These are phyloP conservation scores for Hypoxylon sp. DNA, from an alignment of 2,329 filamentous ascomycete species.

Conservation along the genomic window DNA sequence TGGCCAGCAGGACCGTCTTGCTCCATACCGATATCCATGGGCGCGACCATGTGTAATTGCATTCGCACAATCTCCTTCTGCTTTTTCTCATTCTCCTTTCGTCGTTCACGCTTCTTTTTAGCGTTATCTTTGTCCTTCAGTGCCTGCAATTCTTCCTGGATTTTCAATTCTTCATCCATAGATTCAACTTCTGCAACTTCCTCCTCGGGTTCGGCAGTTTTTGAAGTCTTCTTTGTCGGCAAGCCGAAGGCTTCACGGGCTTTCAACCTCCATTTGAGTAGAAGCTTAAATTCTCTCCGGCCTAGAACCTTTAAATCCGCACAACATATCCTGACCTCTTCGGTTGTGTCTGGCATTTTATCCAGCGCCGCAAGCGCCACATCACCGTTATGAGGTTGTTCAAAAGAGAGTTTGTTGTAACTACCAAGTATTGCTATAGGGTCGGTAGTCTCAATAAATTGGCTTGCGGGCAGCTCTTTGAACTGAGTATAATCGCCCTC, in stretches of 20 bases:
- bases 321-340: slow-evolving; percentile 84
- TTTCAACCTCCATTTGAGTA: slow-evolving; percentile 90
- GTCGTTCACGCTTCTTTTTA: slow-evolving; percentile 85
- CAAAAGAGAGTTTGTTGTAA: slow-evolving; percentile 87
- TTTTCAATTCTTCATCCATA: slow-evolving; percentile 95
- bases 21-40: slow-evolving; percentile 95
- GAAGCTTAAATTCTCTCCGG: slow-evolving; percentile 91
- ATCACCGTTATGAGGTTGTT: slow-evolving; percentile 84
- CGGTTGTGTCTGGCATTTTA: slow-evolving; percentile 87
- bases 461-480: slow-evolving; percentile 88
- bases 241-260: slow-evolving; percentile 94
- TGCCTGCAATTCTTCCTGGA: slow-evolving; percentile 88
- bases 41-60: slow-evolving; percentile 97
- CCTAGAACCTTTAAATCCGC: slow-evolving; percentile 90
- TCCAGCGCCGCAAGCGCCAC: slow-evolving; percentile 88
- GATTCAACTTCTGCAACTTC: slow-evolving; percentile 87
- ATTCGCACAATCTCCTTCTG: slow-evolving; percentile 95
- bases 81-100: slow-evolving; percentile 93
- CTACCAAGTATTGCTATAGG: slow-evolving; percentile 92
- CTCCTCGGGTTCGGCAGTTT: slow-evolving; percentile 70
- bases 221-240: slow-evolving; percentile 77
- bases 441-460: slow-evolving; percentile 94
- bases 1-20: slow-evolving; percentile 83
- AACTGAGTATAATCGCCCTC: slow-evolving; percentile 95
- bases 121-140: slow-evolving; percentile 84